Percentiles rank a stretch among this genome's conserved stretches.
Conservation (phyloP, 1,139 yeast genomes). For the Protomyces arabidopsidicola region DNA sequence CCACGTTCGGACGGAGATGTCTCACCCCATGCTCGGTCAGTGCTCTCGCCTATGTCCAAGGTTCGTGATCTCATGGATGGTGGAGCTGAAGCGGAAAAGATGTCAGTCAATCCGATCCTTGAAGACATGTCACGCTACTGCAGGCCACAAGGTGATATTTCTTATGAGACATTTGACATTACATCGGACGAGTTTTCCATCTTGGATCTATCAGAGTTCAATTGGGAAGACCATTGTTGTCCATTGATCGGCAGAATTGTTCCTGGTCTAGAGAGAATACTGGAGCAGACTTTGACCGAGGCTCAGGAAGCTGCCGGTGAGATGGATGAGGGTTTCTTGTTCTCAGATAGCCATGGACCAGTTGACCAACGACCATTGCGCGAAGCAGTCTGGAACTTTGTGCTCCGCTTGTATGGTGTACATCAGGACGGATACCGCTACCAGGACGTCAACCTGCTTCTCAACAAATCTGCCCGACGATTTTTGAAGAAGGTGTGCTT, state of each 20-base stretch:
- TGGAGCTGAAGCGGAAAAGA: not conserved
- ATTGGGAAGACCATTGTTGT: conserved; percentile 27
- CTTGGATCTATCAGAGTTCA: conserved; percentile 25
- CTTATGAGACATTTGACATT: conserved; percentile 7
- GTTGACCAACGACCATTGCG: conserved; percentile 24
- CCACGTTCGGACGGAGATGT: not conserved
- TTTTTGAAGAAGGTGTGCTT: conserved; percentile 19
- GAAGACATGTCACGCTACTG: conserved; percentile 26
- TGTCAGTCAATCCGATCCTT: conserved; percentile 23
- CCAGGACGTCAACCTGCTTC: conserved; percentile 18
- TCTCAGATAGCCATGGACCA: conserved; percentile 5
- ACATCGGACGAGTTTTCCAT: conserved; percentile 2
- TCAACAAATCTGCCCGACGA: conserved; percentile 9
- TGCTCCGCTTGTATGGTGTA: conserved; percentile 27
- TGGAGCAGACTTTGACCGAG: conserved; percentile 19
- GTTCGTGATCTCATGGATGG: not conserved
- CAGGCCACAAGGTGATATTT: not conserved
- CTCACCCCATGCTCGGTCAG: not conserved
- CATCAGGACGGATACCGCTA: conserved; percentile 30
- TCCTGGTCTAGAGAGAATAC: conserved; percentile 10
- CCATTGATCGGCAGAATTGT: conserved; percentile 26
- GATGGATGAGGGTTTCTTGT: conserved; percentile 22
- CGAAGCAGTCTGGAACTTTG: conserved; percentile 30
- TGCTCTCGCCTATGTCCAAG: not conserved
- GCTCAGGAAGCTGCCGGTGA: conserved; percentile 26